Percentiles rank a stretch among this genome's conserved stretches.
phyloP scores from a whole-genome alignment of 1,284 basidiomycete genomes.

The Erythrobasidium hasegawianum region DNA sequence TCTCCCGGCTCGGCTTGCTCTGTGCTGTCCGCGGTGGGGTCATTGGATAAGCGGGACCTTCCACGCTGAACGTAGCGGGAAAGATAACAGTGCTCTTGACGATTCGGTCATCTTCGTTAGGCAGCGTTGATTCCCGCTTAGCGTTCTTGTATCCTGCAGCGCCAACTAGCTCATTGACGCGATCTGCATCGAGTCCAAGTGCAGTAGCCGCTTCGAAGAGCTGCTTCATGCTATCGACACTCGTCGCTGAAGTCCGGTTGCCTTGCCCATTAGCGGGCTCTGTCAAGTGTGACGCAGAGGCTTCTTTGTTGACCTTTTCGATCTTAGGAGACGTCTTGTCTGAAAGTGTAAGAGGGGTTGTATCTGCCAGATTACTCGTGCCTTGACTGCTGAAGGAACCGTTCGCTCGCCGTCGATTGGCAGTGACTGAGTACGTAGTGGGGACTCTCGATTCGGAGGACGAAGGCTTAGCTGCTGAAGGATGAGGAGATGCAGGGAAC shows the following conservation, averaged over 20 bases:
- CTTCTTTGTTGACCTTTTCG: neutral
- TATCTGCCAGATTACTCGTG: conserved; percentile 8
- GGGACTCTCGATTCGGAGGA: neutral
- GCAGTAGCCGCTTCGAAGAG: conserved; percentile 31
- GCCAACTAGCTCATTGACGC: conserved; percentile 30
- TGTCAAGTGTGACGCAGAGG: neutral
- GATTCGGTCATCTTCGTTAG: conserved; percentile 7
- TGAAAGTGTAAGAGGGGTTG: conserved; percentile 1
- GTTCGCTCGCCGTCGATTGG: neutral
- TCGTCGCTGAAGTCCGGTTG: conserved; percentile 11
- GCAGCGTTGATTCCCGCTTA: neutral
- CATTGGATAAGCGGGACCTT: neutral
- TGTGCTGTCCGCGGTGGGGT: too few species aligned
- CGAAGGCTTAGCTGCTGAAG: neutral
- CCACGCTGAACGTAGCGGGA: neutral
- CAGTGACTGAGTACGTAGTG: neutral
- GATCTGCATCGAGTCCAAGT: conserved; percentile 21
- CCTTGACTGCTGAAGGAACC: conserved; percentile 9
- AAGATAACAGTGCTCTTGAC: conserved; percentile 14
- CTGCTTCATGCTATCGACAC: conserved; percentile 28
- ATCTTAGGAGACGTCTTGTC: conserved; percentile 1
- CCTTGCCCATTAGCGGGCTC: conserved; percentile 4
- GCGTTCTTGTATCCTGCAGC: conserved; percentile 23
- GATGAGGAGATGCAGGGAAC: neutral
- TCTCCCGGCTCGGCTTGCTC: too few species aligned